Evolutionary conservation across 768 basidiomycete species (phyloP).

Genomic region (Hypsizygus marmoreus): DNA sequence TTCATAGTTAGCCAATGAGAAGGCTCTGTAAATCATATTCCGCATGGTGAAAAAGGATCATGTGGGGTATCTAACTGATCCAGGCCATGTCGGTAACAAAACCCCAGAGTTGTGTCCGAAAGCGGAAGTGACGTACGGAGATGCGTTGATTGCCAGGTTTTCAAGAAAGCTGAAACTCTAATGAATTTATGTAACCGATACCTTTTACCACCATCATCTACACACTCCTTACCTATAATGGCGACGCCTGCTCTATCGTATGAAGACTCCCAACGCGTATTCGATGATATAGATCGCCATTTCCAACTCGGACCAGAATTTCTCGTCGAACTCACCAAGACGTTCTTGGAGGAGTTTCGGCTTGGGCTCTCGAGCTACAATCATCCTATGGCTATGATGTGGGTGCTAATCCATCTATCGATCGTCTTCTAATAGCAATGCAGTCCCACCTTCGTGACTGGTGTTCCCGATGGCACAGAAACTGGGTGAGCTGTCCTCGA

Average conservation of each 20-base stretch:
- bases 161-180: conserved; percentile 1
- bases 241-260: conserved; percentile 45
- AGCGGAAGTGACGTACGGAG: conserved; percentile 39
- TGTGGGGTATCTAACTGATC: conserved; percentile 13
- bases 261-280: conserved; percentile 45
- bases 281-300: conserved; percentile 69
- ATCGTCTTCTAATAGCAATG: conserved; percentile 13
- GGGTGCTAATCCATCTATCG: conserved; percentile 21
- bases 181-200: conserved; percentile 5
- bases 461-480: conserved; percentile 92
- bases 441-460: conserved; percentile 94
- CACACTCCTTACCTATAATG: conserved; percentile 44
- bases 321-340: conserved; percentile 70
- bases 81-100: conserved; percentile 5
- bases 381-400: conserved; percentile 94
- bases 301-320: conserved; percentile 66
- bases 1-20: too few relatives aligned
- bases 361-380: conserved; percentile 74
- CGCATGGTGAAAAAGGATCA: too few relatives aligned
- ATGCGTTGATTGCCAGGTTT: conserved; percentile 20
- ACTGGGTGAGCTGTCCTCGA: conserved; percentile 63
- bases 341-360: conserved; percentile 81
- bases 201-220: conserved; percentile 20
- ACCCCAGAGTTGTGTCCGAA: conserved; percentile 18
- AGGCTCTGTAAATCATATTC: too few relatives aligned